Conservation (phyloP, 2,329 filamentous ascomycete species). For the Ambrosiella xylebori region DNA sequence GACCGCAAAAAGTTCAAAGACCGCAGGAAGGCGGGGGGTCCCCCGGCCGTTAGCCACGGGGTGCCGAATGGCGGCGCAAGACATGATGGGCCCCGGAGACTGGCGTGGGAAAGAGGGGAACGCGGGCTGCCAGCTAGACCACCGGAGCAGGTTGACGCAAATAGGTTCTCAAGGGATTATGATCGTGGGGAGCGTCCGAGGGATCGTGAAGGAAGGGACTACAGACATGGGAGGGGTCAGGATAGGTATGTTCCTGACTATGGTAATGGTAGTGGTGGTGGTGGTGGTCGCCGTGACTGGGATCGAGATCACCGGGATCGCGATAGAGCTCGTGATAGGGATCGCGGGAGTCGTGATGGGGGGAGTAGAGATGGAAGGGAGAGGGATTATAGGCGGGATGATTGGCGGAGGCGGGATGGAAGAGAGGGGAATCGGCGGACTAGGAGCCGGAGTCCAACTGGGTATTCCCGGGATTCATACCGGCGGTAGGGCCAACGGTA, state of each 20-base stretch:
- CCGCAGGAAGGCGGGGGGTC: constrained; percentile 33
- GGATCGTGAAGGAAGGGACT: not conserved
- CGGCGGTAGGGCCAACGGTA: constrained; percentile 22
- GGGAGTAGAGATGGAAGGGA: constrained; percentile 24
- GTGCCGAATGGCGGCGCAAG: not conserved
- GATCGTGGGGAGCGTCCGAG: not conserved
- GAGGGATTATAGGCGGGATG: constrained; percentile 13
- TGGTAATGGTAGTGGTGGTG: constrained; percentile 15
- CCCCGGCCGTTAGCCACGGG: not conserved
- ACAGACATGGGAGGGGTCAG: not conserved
- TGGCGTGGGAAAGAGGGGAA: constrained; percentile 18
- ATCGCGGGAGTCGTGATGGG: constrained; percentile 24
- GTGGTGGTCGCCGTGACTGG: constrained; percentile 21
- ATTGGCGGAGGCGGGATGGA: not conserved
- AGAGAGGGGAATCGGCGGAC: constrained; percentile 15
- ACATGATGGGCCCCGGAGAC: constrained; percentile 21
- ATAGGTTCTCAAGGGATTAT: constrained; percentile 2
- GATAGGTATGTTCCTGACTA: not conserved
- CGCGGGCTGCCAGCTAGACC: constrained; percentile 8
- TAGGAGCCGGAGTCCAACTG: constrained; percentile 22
- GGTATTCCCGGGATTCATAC: no score
- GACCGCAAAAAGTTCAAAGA: constrained; percentile 82
- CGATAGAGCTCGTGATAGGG: constrained; percentile 23
- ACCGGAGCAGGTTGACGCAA: constrained; percentile 3
- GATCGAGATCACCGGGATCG: constrained; percentile 19